Evolutionary conservation across 2,329 filamentous ascomycete species (phyloP).

Genomic region (Lecanicillium sp.): DNA sequence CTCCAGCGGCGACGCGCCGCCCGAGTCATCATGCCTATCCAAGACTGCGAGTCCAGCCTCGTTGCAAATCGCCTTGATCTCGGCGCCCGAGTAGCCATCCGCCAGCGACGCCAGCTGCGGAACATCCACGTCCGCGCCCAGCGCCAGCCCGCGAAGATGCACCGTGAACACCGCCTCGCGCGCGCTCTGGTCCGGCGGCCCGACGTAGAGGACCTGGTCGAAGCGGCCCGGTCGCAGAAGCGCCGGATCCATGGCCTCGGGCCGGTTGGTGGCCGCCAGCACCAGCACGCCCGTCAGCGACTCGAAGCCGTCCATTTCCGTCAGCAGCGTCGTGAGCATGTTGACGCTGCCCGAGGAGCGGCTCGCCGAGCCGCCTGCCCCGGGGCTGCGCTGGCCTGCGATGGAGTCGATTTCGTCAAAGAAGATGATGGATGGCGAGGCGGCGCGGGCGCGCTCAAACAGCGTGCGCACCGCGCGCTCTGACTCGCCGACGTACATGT

Average conservation of each 20-base stretch:
- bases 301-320: conserved; percentile 95
- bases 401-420: conserved; percentile 96
- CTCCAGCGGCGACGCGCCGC: conserved; percentile 21
- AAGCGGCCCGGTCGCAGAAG: conserved; percentile 80
- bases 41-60: conserved; percentile 35
- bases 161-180: conserved; percentile 70
- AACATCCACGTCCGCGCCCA: conserved; percentile 58
- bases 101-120: conserved; percentile 53
- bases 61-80: conserved; percentile 54
- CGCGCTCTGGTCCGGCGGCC: conserved; percentile 66
- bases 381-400: conserved; percentile 43
- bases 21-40: conserved; percentile 24
- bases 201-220: conserved; percentile 78
- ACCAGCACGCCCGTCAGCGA: conserved; percentile 75
- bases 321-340: conserved; percentile 80
- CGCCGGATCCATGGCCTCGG: conserved; percentile 77
- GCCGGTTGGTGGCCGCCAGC: conserved; percentile 85
- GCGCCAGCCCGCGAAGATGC: conserved; percentile 52
- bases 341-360: conserved; percentile 54
- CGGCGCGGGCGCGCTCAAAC: conserved; percentile 78
- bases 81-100: conserved; percentile 79
- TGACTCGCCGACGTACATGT: conserved; percentile 95
- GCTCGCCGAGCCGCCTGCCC: conserved; percentile 31
- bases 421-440: conserved; percentile 87
- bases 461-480: conserved; percentile 79